Evolutionary conservation across 2,329 filamentous ascomycete species (phyloP).

Genomic region (Colletotrichum incanum): DNA sequence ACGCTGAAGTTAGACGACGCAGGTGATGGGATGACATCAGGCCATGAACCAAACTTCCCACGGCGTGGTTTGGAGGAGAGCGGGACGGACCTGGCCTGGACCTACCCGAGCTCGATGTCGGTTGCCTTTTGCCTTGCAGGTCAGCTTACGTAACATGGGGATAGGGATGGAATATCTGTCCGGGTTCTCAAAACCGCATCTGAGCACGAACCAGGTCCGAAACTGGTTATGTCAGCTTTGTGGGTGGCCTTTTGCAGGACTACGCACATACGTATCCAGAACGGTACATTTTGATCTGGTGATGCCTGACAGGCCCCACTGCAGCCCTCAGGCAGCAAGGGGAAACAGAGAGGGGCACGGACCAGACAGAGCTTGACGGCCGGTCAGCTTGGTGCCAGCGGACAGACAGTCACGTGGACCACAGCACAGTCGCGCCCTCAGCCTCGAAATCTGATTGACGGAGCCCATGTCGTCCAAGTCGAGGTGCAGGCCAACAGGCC

Average conservation of each 20-base stretch:
- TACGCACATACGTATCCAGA: not conserved
- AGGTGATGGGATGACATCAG: conserved; percentile 30
- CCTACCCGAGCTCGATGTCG: not conserved
- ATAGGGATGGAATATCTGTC: conserved; percentile 31
- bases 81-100: conserved; percentile 14
- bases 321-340: not conserved
- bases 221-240: not conserved
- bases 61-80: conserved; percentile 12
- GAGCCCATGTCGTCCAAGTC: conserved; percentile 2
- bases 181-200: conserved; percentile 38
- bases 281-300: not conserved
- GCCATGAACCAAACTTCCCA: conserved; percentile 1
- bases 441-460: conserved; percentile 41
- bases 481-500: conserved; percentile 7
- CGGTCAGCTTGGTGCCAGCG: conserved; percentile 1
- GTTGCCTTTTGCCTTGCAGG: not conserved
- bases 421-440: conserved; percentile 14
- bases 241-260: not conserved
- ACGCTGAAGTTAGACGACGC: not conserved
- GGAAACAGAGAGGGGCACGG: not conserved
- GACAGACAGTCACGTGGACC: conserved; percentile 35
- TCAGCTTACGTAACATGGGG: conserved; percentile 11
- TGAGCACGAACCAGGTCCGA: conserved; percentile 5
- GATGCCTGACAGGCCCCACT: not conserved
- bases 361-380: not conserved